phyloP scores from a whole-genome alignment of 1,284 basidiomycete species.

The Leccinum pallidistipes region DNA sequence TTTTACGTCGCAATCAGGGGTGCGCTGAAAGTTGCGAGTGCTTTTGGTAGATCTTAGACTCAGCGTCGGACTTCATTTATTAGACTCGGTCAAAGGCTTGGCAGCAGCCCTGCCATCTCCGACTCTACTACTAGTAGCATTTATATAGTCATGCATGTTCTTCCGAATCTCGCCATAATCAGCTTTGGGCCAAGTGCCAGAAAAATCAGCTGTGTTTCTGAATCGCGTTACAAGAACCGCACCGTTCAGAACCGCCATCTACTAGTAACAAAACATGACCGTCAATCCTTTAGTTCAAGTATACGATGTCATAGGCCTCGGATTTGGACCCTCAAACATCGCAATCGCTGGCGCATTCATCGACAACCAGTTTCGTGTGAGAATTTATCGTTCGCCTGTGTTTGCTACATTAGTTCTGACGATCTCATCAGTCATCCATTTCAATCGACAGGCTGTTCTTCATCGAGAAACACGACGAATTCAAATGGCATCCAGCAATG shows the following conservation, averaged over 20 bases:
- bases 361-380: constrained; percentile 33
- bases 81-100: neutral
- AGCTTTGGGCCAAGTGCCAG: neutral
- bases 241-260: neutral
- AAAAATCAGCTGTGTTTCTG: neutral
- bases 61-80: neutral
- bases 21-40: neutral
- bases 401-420: constrained; percentile 1
- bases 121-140: neutral
- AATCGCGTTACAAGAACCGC: neutral
- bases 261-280: constrained; percentile 6
- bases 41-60: neutral
- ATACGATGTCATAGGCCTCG: constrained; percentile 55
- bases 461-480: constrained; percentile 50
- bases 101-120: neutral
- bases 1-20: neutral
- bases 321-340: constrained; percentile 60
- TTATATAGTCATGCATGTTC: neutral
- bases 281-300: constrained; percentile 13
- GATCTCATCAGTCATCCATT: constrained; percentile 23
- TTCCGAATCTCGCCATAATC: neutral
- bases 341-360: constrained; percentile 56
- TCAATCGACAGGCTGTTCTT: constrained; percentile 44
- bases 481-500: constrained; percentile 62
- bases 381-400: constrained; percentile 1